A percentile compares a stretch with the other conserved stretches of the same genome.
These are phyloP conservation scores for Ricinus communis DNA, from an alignment of 345 rosid species.

Conservation along the genomic window DNA sequence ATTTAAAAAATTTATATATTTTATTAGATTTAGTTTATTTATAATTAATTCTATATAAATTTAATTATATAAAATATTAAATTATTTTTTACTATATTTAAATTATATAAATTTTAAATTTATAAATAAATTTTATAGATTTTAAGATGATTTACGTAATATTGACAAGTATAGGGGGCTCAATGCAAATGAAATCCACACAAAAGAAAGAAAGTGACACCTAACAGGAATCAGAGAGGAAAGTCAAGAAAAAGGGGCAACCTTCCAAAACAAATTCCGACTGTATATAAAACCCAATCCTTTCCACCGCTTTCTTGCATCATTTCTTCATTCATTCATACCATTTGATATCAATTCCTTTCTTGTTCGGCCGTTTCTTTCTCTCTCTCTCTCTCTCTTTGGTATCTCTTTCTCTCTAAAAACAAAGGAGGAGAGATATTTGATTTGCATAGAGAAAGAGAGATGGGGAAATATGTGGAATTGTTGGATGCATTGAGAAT, in stretches of 20 bases:
- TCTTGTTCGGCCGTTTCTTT: background rate
- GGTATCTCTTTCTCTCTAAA: background rate
- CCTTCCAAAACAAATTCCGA: background rate
- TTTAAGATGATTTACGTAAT: too few relatives aligned
- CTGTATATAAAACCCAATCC: constrained; percentile 11
- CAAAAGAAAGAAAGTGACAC: background rate
- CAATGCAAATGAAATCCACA: background rate
- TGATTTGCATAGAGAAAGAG: background rate
- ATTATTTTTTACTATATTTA: too few relatives aligned
- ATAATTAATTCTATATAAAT: too few relatives aligned
- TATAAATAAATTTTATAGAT: too few relatives aligned
- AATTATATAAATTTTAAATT: too few relatives aligned
- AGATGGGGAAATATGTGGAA: constrained; percentile 51
- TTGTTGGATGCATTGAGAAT: constrained; percentile 46
- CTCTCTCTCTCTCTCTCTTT: background rate
- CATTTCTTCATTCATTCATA: background rate
- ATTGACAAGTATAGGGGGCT: background rate
- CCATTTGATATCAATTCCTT: background rate
- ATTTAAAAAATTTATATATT: too few relatives aligned
- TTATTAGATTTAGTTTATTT: too few relatives aligned
- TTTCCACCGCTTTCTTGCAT: too few relatives aligned
- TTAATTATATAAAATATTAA: too few relatives aligned
- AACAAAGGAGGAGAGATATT: too few relatives aligned
- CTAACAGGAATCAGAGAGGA: background rate
- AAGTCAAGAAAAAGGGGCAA: constrained; percentile 7